Percentiles rank a stretch among this genome's conserved stretches.
phyloP scores from a whole-genome alignment of 1,284 basidiomycete species.

The Ustilago hordei region DNA sequence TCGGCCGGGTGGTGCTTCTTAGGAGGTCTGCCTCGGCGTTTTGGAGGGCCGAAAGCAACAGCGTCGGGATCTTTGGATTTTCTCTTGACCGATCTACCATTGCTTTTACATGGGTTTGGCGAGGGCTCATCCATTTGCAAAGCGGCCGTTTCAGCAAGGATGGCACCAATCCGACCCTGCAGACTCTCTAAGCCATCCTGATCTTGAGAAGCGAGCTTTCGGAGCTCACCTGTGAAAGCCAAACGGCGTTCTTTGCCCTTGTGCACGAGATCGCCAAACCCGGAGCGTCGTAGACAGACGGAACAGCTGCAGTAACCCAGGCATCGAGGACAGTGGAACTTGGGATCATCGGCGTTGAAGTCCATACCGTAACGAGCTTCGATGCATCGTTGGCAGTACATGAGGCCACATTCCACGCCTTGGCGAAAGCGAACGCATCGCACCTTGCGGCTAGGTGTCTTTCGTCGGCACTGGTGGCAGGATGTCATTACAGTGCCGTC shows the following conservation, averaged over 20 bases:
- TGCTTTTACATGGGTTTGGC: slow-evolving; percentile 5
- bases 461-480: slow-evolving; percentile 55
- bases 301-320: slow-evolving; percentile 52
- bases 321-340: slow-evolving; percentile 49
- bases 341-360: slow-evolving; percentile 25
- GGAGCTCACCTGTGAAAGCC: slow-evolving; percentile 23
- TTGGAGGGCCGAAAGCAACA: background rate
- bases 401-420: slow-evolving; percentile 26
- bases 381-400: slow-evolving; percentile 44
- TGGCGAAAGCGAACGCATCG: slow-evolving; percentile 28
- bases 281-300: slow-evolving; percentile 36
- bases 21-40: slow-evolving; percentile 27
- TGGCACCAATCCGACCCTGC: slow-evolving; percentile 7
- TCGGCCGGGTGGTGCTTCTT: slow-evolving; percentile 16
- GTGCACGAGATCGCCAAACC: slow-evolving; percentile 25
- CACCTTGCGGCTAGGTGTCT: slow-evolving; percentile 46
- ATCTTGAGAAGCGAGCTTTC: slow-evolving; percentile 7
- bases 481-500: slow-evolving; percentile 34
- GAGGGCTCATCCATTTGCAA: background rate
- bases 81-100: slow-evolving; percentile 5
- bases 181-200: slow-evolving; percentile 8
- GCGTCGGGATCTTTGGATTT: background rate
- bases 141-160: slow-evolving; percentile 8
- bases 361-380: slow-evolving; percentile 30
- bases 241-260: slow-evolving; percentile 15